Percentiles rank a stretch among this genome's conserved stretches.
Evolutionary conservation across 129 eudicot species (phyloP).

Genomic region (Flaveria linearis): DNA sequence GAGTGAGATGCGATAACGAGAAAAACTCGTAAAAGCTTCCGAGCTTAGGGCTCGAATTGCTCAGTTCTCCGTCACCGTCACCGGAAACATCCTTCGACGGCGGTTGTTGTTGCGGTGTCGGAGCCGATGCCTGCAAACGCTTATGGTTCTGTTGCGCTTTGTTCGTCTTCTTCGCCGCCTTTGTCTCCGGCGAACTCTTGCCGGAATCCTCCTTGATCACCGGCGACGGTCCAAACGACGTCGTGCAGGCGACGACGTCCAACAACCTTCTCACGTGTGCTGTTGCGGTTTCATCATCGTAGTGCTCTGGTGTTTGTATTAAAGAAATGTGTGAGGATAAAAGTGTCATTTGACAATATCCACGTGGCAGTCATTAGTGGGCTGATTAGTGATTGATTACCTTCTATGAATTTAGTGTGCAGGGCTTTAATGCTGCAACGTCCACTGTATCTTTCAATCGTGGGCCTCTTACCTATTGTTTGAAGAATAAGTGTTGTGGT

Average conservation of each 20-base stretch:
- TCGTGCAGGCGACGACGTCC: slow-evolving; percentile 95
- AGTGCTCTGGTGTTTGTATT: slow-evolving; percentile 78
- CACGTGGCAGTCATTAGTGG: slow-evolving; percentile 26
- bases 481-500: background rate
- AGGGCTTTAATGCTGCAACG: slow-evolving; percentile 89
- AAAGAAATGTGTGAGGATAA: slow-evolving; percentile 26
- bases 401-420: slow-evolving; percentile 72
- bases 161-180: slow-evolving; percentile 57
- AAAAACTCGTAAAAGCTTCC: slow-evolving; percentile 97
- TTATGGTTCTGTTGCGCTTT: slow-evolving; percentile 41
- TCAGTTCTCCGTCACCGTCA: slow-evolving; percentile 88
- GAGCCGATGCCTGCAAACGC: slow-evolving; percentile 36
- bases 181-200: slow-evolving; percentile 51
- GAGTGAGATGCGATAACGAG: slow-evolving; percentile 92
- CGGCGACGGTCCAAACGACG: slow-evolving; percentile 92
- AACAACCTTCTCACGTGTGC: slow-evolving; percentile 87
- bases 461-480: slow-evolving; percentile 80
- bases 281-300: slow-evolving; percentile 74
- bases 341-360: slow-evolving; percentile 24
- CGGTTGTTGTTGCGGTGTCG: slow-evolving; percentile 36
- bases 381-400: slow-evolving; percentile 30
- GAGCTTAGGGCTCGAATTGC: slow-evolving; percentile 72
- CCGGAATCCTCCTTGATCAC: slow-evolving; percentile 60
- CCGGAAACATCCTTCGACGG: slow-evolving; percentile 53
- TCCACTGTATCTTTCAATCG: slow-evolving; percentile 91